Conservation (phyloP, 1,284 basidiomycete species). For the Melanopsichium pennsylvanicum region DNA sequence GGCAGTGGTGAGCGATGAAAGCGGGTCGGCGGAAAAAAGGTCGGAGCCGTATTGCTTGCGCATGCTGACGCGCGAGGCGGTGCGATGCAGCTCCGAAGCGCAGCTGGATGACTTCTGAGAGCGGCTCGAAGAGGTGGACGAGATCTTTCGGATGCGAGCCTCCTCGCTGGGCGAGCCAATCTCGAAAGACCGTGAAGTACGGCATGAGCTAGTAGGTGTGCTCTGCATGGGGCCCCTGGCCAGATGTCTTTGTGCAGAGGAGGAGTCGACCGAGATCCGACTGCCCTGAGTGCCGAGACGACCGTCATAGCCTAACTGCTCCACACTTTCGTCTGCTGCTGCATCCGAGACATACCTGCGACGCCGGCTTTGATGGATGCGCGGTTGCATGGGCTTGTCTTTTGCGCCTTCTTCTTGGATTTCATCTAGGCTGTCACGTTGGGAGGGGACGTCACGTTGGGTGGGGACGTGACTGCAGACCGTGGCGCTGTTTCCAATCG, state of each 20-base stretch:
- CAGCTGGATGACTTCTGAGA: slow-evolving; percentile 53
- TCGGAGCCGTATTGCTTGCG: slow-evolving; percentile 42
- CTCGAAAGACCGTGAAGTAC: slow-evolving; percentile 18
- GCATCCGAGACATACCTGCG: slow-evolving; percentile 40
- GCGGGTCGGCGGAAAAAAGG: slow-evolving; percentile 44
- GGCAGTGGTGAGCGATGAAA: slow-evolving; percentile 4
- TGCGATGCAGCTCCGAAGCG: slow-evolving; percentile 50
- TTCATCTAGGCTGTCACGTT: slow-evolving; percentile 24
- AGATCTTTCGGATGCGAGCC: slow-evolving; percentile 42
- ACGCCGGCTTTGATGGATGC: slow-evolving; percentile 15
- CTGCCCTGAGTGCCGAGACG: slow-evolving; percentile 29
- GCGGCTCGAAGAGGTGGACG: slow-evolving; percentile 42
- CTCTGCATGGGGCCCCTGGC: slow-evolving; percentile 22
- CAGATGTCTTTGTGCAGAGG: slow-evolving; percentile 39
- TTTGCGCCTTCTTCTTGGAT: slow-evolving; percentile 25
- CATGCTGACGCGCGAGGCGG: slow-evolving; percentile 51
- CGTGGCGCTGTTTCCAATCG: not conserved
- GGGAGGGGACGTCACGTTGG: slow-evolving; percentile 5
- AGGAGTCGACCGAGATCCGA: slow-evolving; percentile 47
- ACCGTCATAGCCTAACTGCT: slow-evolving; percentile 21
- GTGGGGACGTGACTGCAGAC: slow-evolving; percentile 10
- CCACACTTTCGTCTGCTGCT: slow-evolving; percentile 17
- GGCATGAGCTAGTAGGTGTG: slow-evolving; percentile 32
- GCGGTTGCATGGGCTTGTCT: not conserved
- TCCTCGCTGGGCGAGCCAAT: slow-evolving; percentile 40